Percentiles rank a stretch among this genome's conserved stretches.
Evolutionary conservation across 495 filamentous ascomycete genomes (phyloP).

Genomic region (Aspergillus bridgeri): DNA sequence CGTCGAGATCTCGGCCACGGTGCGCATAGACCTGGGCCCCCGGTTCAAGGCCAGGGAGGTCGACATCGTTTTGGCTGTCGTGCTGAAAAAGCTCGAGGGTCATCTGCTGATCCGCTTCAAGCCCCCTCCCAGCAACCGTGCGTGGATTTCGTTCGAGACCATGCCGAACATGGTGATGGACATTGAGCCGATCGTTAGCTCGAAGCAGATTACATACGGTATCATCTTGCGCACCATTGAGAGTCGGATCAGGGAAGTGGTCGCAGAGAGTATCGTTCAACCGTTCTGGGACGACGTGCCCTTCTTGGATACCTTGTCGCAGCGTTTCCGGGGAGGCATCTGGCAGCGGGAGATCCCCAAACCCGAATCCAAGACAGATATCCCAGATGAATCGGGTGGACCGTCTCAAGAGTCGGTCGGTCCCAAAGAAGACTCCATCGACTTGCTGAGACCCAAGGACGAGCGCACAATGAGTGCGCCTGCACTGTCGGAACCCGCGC

Average conservation of each 20-base stretch:
- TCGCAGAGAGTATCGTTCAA: slow-evolving; percentile 87
- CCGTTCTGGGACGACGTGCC: slow-evolving; percentile 96
- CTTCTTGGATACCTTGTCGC: slow-evolving; percentile 73
- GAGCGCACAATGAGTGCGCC: slow-evolving; percentile 61
- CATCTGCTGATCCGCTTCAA: slow-evolving; percentile 84
- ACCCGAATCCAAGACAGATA: slow-evolving; percentile 46
- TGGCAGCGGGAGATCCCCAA: slow-evolving; percentile 62
- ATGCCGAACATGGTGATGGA: slow-evolving; percentile 89
- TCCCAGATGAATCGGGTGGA: slow-evolving; percentile 54
- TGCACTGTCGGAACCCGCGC: slow-evolving; percentile 31
- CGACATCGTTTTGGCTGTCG: slow-evolving; percentile 80
- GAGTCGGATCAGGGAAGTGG: slow-evolving; percentile 85
- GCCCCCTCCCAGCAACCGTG: slow-evolving; percentile 87
- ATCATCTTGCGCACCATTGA: slow-evolving; percentile 92
- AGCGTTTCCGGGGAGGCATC: slow-evolving; percentile 84
- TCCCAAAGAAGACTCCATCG: slow-evolving; percentile 31
- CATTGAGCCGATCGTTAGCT: slow-evolving; percentile 92
- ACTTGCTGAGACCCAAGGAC: slow-evolving; percentile 41
- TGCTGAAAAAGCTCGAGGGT: slow-evolving; percentile 81
- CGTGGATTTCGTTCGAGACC: slow-evolving; percentile 91
- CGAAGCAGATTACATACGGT: slow-evolving; percentile 89
- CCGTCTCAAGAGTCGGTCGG: slow-evolving; percentile 40
- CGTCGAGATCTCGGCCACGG: slow-evolving; percentile 83
- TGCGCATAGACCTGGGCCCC: slow-evolving; percentile 81
- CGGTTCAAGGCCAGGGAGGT: slow-evolving; percentile 90